Base-by-base conservation (phyloP, 1,284 basidiomycete species). In the Trametes polyzona region DNA sequence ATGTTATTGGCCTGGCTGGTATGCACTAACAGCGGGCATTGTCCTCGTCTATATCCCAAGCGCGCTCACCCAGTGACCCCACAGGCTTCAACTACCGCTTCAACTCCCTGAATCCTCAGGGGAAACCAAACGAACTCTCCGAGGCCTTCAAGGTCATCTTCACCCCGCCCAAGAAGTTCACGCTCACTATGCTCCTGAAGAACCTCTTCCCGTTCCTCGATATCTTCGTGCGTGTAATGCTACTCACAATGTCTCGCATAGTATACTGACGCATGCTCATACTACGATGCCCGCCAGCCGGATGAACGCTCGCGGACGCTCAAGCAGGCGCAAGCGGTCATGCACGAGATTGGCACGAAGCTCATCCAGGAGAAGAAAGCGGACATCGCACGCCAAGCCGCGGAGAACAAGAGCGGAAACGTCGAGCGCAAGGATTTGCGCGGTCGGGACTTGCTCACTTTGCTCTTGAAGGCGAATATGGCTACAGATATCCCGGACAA, bases 71-170 rank as follows among this genome's bases (percentile, higher is more conserved):
- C 7, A 14, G 30, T 43, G 7, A n/a, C 7, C 19, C 24, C 19
- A 9, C 32, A 74, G 74, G 75, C 0, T 86, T 86, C 71, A 77
- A 79, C 65, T 83, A 84, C 63, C 65, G 77, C 19, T 83, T 86
- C 67, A 67, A 77, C 24, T 61, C 74, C 0, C 62, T 77, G 27
- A 61, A 64, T 10, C 55, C 68, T 52, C 59, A 65, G 2, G 66
- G 58, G 0, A 53, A 65, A 11, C 52, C 69, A 3, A 76, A 77
- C 64, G 76, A 78, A 50, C 71, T 84, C 44, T 19, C 69, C 12
- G 52, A 64, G 2, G 77, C 78, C 0, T 76, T 82, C 61, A 67
- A 69, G 33, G 63, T 62, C 10, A 57, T 67, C 14, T 63, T 65
- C 46, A 19, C 51, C 24, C 35, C 47, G 8, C 12, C 39, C 17